Base-by-base conservation (phyloP, 2,329 filamentous ascomycete genomes). In the Xylariales sp. region DNA sequence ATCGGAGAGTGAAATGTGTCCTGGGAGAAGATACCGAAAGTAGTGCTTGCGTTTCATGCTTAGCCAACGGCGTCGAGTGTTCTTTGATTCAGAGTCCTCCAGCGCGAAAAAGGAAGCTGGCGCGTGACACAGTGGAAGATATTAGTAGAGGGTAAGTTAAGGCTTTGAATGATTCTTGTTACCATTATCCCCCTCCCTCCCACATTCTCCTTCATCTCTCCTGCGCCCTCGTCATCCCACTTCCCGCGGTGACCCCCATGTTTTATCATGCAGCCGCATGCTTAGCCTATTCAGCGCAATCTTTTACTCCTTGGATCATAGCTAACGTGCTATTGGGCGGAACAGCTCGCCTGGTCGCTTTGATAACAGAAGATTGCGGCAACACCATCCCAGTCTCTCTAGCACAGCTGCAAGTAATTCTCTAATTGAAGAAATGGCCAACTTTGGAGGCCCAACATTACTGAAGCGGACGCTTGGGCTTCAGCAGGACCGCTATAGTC, bases 31-130 rank as follows among this genome's bases (percentile, higher is more conserved):
- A 91, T 58, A 83, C 83, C 47, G 79, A 85, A 51, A 72, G 72
- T 27, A 69, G 74, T 48, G 29, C 39, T 40, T 93, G 88, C 62
- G 75, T 88, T 45, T 72, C 87, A 46, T 94, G 88, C 63, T 83
- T 87, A 57, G 81, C 83, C 58, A 82, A 83, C 62, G 83, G 82
- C 53, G 78, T 86, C 56, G 82, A 88, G 50, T 93, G 87, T 63
- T 90, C 87, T 29, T 81, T 90, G 57, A 72, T 82, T 35, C 80
- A 83, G 48, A 88, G 84, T 59, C 86, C 86, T 17, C 80, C 82
- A 55, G 81, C 84, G 40, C 78, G 87, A 51, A 93, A 93, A 69
- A 76, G 88, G 57, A 91, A 90, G 68, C 66, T 87, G 46, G 78
- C 83, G 62, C 74, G 78, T 53, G 76, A 81, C 51, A 66, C 70